These are phyloP conservation scores for Blastobotrys chiropterorum DNA, from an alignment of 805 yeast genomes.

Conservation along the genomic window DNA sequence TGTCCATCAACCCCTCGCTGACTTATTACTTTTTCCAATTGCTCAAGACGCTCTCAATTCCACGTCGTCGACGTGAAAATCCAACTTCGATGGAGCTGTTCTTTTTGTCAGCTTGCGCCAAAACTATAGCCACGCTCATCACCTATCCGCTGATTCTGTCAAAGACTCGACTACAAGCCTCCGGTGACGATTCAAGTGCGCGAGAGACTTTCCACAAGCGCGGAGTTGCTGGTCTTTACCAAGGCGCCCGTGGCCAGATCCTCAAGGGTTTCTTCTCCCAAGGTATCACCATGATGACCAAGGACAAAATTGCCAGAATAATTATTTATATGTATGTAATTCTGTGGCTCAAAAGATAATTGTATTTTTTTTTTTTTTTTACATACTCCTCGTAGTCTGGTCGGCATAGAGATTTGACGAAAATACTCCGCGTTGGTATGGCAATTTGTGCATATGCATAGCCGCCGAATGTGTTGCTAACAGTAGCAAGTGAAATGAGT, in stretches of 20 bases:
- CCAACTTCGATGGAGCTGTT: slow-evolving; percentile 44
- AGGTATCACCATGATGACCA: slow-evolving; percentile 33
- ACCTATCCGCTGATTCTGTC: slow-evolving; percentile 78
- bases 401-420: no score
- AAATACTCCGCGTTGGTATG: no score
- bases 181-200: slow-evolving; percentile 23
- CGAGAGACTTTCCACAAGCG: slow-evolving; percentile 52
- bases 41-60: slow-evolving; percentile 19
- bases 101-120: slow-evolving; percentile 60
- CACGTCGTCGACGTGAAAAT: slow-evolving; percentile 20
- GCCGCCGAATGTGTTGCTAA: no score
- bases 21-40: slow-evolving; percentile 31
- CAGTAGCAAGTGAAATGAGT: no score
- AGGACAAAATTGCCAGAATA: slow-evolving; percentile 30
- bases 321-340: slow-evolving; percentile 21
- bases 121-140: slow-evolving; percentile 55
- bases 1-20: slow-evolving; percentile 30
- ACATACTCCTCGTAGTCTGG: no score
- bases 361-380: no score
- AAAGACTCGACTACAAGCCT: slow-evolving; percentile 62
- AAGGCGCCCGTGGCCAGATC: slow-evolving; percentile 45
- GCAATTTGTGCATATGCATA: no score
- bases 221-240: slow-evolving; percentile 73
- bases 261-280: slow-evolving; percentile 30
- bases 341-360: neutral